Base-by-base conservation (phyloP, 1,139 yeast species). In the Arxiozyma heterogenica region DNA sequence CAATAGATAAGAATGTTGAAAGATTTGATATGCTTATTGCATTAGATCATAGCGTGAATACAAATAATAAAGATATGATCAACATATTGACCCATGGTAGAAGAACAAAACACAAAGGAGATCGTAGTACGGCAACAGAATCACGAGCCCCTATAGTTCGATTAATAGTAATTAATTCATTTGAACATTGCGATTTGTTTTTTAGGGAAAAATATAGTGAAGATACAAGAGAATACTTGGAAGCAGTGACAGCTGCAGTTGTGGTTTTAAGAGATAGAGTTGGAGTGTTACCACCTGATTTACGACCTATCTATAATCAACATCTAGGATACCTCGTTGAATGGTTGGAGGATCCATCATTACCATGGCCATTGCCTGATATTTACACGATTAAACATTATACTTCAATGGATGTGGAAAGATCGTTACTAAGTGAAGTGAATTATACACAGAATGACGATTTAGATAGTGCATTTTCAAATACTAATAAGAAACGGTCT, bases 241-340 rank as follows among this genome's bases (percentile, higher is more conserved):
- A 82, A 59, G 81, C 80, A 49, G 80, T 86, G 21, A 82, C 91
- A 1, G 88, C 96, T 0, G 89, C 95, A 1, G 79, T 86, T 18
- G 96, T 90, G 4, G 89, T 91, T 48, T 71, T 89, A 53, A 74
- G 96, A 62, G 95, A 86, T 61, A 78, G 83, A 57, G 89, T 86
- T n/a, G 98, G 98, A 6, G 78, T 80, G 47, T 69, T 91, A 49
- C 95, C 96, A 1, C 85, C 89, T 0, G 95, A 85, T 61, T 71
- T 89, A 51, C 77, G 86, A 64, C 91, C 94, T 11, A 81, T 87
- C 18, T 88, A 85, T 66, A 75, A 82, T 48, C 86, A 84, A 59
- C 80, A 84, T 54, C 73, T 90, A 58, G 75, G 75, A 11, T 86
- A 83, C 60, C 74, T 91, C 51, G 71, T 76, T 1, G 77, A 76